Conservation (phyloP, 495 filamentous ascomycete genomes). For the Paragyromitra xinjiangensis region DNA sequence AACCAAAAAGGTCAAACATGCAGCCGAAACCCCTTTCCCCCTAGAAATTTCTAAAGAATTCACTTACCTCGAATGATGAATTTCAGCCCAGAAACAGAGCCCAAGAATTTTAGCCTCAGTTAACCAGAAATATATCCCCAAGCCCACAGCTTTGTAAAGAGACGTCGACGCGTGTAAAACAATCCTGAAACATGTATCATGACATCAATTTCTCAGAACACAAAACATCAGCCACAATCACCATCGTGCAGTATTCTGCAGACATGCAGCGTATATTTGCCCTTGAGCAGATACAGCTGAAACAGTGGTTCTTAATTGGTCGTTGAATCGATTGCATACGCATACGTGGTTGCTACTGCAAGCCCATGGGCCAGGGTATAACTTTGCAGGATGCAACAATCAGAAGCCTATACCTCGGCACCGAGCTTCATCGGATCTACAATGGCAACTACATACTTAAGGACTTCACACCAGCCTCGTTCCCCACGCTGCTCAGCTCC, state of each 20-base stretch:
- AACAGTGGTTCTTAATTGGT: constrained; percentile 4
- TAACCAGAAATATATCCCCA: background rate
- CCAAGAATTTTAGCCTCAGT: too few relatives aligned
- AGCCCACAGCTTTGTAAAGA: background rate
- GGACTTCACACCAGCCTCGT: constrained; percentile 7
- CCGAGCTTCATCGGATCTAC: constrained; percentile 40
- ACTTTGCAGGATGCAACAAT: background rate
- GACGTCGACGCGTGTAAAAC: background rate
- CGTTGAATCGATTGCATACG: constrained; percentile 1
- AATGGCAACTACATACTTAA: constrained; percentile 24
- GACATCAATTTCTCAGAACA: constrained; percentile 19
- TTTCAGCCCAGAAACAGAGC: too few relatives aligned
- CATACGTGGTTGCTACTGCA: constrained; percentile 20
- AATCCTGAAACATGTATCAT: background rate
- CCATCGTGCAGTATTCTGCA: constrained; percentile 2
- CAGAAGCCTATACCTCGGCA: constrained; percentile 41
- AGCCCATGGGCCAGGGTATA: constrained; percentile 24
- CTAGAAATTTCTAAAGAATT: too few relatives aligned
- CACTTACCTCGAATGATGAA: too few relatives aligned
- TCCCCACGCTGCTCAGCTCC: background rate
- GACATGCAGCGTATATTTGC: background rate
- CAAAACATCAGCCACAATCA: constrained; percentile 5
- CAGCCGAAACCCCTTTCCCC: too few relatives aligned
- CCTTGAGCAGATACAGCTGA: background rate
- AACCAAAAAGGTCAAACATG: too few relatives aligned